Percentiles rank a stretch among this genome's conserved stretches.
These are phyloP conservation scores for Rhizophora apiculata DNA, from an alignment of 345 rosid species.

Conservation along the genomic window DNA sequence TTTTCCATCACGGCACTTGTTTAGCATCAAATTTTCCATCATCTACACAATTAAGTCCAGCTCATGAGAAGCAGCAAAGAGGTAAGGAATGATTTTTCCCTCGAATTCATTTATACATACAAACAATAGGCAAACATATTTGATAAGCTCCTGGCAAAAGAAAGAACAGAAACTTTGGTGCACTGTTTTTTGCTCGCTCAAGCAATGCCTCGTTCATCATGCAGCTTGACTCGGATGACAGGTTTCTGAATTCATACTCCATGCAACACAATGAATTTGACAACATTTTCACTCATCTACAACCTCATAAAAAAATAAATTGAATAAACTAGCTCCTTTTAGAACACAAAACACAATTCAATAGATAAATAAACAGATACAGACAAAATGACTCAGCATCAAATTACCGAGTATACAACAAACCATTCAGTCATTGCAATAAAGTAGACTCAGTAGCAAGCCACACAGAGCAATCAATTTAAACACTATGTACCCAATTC, in stretches of 20 bases:
- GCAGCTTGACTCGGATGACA: constrained; percentile 4
- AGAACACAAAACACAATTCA: background rate
- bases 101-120: no score
- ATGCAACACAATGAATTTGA: background rate
- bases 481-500: no score
- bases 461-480: no score
- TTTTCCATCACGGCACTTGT: background rate
- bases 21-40: background rate
- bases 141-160: no score
- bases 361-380: background rate
- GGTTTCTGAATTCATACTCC: constrained; percentile 5
- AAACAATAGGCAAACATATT: no score
- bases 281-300: background rate
- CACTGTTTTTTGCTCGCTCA: no score
- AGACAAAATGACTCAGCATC: background rate
- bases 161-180: no score
- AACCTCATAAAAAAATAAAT: background rate
- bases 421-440: background rate
- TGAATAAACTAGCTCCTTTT: background rate
- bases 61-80: no score
- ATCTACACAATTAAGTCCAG: background rate
- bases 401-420: background rate
- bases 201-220: background rate
- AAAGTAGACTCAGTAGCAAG: background rate
- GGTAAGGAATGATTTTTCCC: no score